Evolutionary conservation across 1,284 basidiomycete genomes (phyloP), one percentile per base, ranked within the genome.

Genomic region (Austroboletus rostrupii): DNA sequence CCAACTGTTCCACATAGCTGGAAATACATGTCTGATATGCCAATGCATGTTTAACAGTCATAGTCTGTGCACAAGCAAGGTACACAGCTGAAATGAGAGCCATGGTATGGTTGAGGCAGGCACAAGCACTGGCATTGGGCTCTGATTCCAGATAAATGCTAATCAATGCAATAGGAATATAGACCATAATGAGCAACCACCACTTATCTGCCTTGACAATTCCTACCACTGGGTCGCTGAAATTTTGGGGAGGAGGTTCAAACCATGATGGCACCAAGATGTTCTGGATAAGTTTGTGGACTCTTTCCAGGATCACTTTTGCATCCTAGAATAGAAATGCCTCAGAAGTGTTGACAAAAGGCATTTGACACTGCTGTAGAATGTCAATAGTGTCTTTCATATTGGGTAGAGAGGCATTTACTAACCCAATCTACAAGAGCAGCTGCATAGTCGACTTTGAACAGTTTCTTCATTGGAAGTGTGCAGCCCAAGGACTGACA

Each of bases 131-230:
- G 9, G 29, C 8, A 8, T 31, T 31, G 8, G 29, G 29, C n/a
- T 35, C 33, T n/a, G 16, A 12, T 8, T 10, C 5, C 13, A 8
- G 9, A 8, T 50, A 57, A 8, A 59, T 0, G 5, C 55, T 53
- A 3, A 57, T 46, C 9, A 72, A 57, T 5, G 67, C 62, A 16
- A 71, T 60, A 0, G 65, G 62, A 12, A 70, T 51, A 43, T 70
- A 66, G 28, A 72, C 55, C 0, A 59, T 66, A 45, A 58, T 58
- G 3, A 70, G 54, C 4, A 59, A 57, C 12, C 57, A 50, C 65
- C 69, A 72, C 32, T 71, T 59, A 46, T 64, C 65, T 1, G 65
- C 69, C 40, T 68, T 70, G 16, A 70, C 57, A 12, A 56, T 63
- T 1, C 68, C 63, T 5, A 64, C 54, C 8, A 57, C 35, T 11